These are phyloP conservation scores for Ballota nigra DNA, from an alignment of 257 asterid genomes.

Conservation along the genomic window DNA sequence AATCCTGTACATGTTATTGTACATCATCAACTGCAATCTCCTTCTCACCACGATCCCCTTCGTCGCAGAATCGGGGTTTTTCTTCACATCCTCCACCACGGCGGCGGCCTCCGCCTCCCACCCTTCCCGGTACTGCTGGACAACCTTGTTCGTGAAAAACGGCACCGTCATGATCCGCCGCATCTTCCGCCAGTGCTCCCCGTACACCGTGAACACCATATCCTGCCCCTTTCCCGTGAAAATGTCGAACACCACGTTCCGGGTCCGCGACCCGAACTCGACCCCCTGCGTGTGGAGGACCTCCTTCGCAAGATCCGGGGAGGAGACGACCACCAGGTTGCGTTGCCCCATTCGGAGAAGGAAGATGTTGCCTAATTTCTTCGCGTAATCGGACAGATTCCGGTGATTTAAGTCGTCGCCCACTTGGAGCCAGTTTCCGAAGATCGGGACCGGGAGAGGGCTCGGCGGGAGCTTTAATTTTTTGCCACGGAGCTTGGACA, in stretches of 20 bases:
- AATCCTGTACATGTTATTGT: conserved; percentile 60
- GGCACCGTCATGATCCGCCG: conserved; percentile 78
- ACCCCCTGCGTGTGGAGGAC: conserved; percentile 72
- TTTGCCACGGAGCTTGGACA: conserved; percentile 57
- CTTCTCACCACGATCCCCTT: conserved; percentile 56
- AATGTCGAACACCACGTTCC: conserved; percentile 67
- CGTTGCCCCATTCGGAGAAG: conserved; percentile 65
- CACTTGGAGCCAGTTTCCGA: conserved; percentile 69
- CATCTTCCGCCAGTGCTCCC: conserved; percentile 83
- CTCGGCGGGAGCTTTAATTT: conserved; percentile 65
- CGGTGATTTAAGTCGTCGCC: conserved; percentile 72
- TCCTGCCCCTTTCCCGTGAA: conserved; percentile 74
- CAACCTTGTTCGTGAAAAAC: conserved; percentile 69
- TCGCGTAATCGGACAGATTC: conserved; percentile 48
- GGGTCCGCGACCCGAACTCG: conserved; percentile 64
- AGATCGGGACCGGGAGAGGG: conserved; percentile 57
- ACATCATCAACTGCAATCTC: conserved; percentile 72
- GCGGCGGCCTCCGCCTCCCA: conserved; percentile 63
- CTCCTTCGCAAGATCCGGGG: conserved; percentile 66
- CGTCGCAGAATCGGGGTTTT: conserved; percentile 49
- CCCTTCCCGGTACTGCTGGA: conserved; percentile 55
- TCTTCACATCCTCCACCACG: conserved; percentile 68
- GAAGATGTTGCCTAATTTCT: conserved; percentile 52
- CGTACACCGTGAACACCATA: conserved; percentile 75
- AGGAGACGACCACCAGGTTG: conserved; percentile 62